These are phyloP conservation scores for Pythium periplocum DNA, from an alignment of 352 stramenopile species.

Conservation along the genomic window DNA sequence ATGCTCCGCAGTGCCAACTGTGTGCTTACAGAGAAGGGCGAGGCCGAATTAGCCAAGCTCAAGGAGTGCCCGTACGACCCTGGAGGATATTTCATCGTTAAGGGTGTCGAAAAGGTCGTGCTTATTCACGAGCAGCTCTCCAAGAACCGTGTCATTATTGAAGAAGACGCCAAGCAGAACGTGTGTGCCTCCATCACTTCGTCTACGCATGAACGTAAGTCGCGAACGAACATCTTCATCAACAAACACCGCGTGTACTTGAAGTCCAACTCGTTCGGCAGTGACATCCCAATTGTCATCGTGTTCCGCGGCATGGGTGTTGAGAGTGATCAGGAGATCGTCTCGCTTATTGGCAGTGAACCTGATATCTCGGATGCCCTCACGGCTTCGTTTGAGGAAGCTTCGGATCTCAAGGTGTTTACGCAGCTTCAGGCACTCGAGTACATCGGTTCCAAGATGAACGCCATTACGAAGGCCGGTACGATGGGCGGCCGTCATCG, in stretches of 20 bases:
- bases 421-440: conserved; percentile 94
- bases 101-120: conserved; percentile 98
- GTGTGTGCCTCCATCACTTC: conserved; percentile 95
- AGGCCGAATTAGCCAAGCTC: conserved; percentile 93
- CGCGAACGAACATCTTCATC: conserved; percentile 95
- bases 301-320: conserved; percentile 98
- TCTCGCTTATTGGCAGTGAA: conserved; percentile 94
- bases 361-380: conserved; percentile 93
- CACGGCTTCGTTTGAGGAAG: conserved; percentile 95
- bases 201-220: conserved; percentile 99
- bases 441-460: conserved; percentile 98
- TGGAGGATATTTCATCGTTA: conserved; percentile 99
- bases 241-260: conserved; percentile 97
- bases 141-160: conserved; percentile 99
- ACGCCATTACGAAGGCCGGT: conserved; percentile 55
- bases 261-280: conserved; percentile 98
- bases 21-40: conserved; percentile 92
- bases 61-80: conserved; percentile 99
- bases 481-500: conserved; percentile 33
- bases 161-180: conserved; percentile 93
- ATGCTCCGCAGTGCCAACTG: conserved; percentile 98
- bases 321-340: conserved; percentile 98
- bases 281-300: conserved; percentile 97
- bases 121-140: conserved; percentile 99
- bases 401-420: conserved; percentile 92